phyloP scores from a whole-genome alignment of 1,139 yeast genomes.

The Hyphopichia buzzinii region DNA sequence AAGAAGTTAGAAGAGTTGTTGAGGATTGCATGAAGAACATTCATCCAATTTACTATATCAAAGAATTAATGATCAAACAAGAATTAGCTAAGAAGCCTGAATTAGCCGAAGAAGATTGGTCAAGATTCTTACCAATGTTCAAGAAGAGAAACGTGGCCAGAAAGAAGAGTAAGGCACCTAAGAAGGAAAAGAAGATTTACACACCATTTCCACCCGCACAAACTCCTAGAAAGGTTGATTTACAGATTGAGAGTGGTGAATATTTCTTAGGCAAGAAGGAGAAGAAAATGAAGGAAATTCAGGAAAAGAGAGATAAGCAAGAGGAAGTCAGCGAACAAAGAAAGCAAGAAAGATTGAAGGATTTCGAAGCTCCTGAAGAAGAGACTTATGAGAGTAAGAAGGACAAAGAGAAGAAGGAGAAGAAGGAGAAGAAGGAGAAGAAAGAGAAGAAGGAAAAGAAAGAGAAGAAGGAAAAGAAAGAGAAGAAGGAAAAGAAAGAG shows the following conservation, averaged over 20 bases:
- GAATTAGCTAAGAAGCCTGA: conserved; percentile 95
- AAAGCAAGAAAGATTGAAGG: conserved; percentile 72
- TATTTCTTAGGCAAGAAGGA: conserved; percentile 88
- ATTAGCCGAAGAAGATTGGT: conserved; percentile 95
- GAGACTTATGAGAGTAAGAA: conserved; percentile 42
- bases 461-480: conserved; percentile 14
- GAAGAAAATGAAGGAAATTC: conserved; percentile 67
- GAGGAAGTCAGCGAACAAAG: conserved; percentile 64
- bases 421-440: conserved; percentile 21
- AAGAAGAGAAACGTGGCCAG: conserved; percentile 95
- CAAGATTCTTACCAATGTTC: conserved; percentile 93
- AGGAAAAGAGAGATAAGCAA: conserved; percentile 78
- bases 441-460: conserved; percentile 18
- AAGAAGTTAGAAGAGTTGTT: conserved; percentile 88
- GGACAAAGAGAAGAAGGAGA: conserved; percentile 16
- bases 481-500: conserved; percentile 21
- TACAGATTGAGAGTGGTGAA: conserved; percentile 98
- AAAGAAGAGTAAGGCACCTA: conserved; percentile 68
- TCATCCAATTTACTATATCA: conserved; percentile 95
- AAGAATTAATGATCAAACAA: conserved; percentile 95
- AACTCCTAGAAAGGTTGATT: conserved; percentile 93
- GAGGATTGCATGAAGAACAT: conserved; percentile 97
- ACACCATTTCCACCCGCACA: conserved; percentile 99
- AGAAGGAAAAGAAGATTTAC: conserved; percentile 77
- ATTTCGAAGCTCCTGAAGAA: conserved; percentile 84